Base-by-base conservation (phyloP, 2,329 filamentous ascomycete genomes). In the Elsinoe ampelina region DNA sequence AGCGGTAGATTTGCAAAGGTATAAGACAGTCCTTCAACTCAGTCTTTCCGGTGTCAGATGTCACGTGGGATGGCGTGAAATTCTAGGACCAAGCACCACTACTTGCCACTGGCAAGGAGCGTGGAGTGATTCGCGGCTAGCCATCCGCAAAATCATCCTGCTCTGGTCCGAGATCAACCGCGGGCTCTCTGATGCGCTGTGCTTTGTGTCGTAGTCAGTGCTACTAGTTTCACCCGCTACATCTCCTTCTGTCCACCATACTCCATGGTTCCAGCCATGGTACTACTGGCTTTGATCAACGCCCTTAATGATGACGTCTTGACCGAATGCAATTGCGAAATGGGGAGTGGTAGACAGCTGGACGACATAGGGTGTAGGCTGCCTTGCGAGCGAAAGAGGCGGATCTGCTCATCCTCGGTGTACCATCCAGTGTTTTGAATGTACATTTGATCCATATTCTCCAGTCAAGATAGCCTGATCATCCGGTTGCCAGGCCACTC, bases 1-100 rank as follows among this genome's bases (percentile, higher is more conserved):
- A 64, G 59, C 58, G 54, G 34, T 62, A 57, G 54, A 42, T 52
- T 17, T 13, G 20, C 6, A 4, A 1, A 10, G 12, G 11, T 26
- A 15, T 13, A 50, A 34, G 32, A 35, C 45, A n/a, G 10, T 26
- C 13, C 10, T 10, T 13, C 10, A 30, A 7, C 22, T 8, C 22
- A 5, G 26, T 51, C 8, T 17, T 15, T 15, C 11, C 11, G 8
- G 13, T 42, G 38, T 35, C 20, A 5, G 7, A 7, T 51, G n/a
- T 35, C 2, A 11, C 10, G 26, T 52, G 26, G 13, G 22, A 6
- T 11, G 50, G 2, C 2, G n/a, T 26, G 17, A n/a, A n/a, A n/a
- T n/a, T 26, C 6, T 30, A 11, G 41, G 50, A 39, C 19, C 50
- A 47, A 13, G 42, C 22, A 20, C 12, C 13, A n/a, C 47, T 13